Percentiles rank a stretch among this genome's conserved stretches.
phyloP scores from a whole-genome alignment of 148 eudicot genomes.

The Rhododendron ferrugineum region DNA sequence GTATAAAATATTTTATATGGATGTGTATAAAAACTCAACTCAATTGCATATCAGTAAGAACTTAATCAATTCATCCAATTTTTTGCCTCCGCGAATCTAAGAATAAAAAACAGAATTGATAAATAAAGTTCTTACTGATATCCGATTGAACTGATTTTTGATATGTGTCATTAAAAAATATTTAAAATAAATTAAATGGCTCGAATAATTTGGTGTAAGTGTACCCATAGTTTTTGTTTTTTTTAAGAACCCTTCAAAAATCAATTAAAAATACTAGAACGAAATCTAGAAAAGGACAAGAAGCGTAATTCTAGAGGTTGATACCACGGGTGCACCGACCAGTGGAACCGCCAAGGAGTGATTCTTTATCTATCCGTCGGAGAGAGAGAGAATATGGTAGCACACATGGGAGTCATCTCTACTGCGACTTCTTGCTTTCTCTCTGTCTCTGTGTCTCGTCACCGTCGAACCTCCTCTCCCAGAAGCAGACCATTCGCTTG shows the following conservation, averaged over 20 bases:
- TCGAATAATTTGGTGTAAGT: too few species aligned
- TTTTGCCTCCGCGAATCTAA: too few species aligned
- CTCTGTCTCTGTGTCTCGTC: slow-evolving; percentile 10
- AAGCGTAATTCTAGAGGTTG: not conserved
- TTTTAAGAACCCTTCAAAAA: not conserved
- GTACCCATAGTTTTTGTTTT: too few species aligned
- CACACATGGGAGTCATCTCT: slow-evolving; percentile 17
- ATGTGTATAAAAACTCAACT: too few species aligned
- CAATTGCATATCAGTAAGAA: too few species aligned
- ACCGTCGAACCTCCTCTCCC: slow-evolving; percentile 11
- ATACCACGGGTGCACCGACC: not conserved
- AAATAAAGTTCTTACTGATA: too few species aligned
- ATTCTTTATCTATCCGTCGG: not conserved
- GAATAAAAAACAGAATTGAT: too few species aligned
- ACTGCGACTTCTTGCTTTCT: slow-evolving; percentile 23
- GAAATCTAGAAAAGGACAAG: not conserved
- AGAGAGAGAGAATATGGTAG: slow-evolving; percentile 3
- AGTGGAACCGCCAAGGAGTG: not conserved
- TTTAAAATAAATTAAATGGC: too few species aligned
- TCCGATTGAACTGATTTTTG: too few species aligned
- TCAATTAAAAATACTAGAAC: not conserved
- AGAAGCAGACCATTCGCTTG: slow-evolving; percentile 19
- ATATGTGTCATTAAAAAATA: too few species aligned
- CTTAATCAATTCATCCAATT: too few species aligned
- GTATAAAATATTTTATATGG: too few species aligned